A percentile compares a stretch with the other conserved stretches of the same genome.
phyloP scores from a whole-genome alignment of 139 green algal genomes.

The Mesotaenium endlicherianum region DNA sequence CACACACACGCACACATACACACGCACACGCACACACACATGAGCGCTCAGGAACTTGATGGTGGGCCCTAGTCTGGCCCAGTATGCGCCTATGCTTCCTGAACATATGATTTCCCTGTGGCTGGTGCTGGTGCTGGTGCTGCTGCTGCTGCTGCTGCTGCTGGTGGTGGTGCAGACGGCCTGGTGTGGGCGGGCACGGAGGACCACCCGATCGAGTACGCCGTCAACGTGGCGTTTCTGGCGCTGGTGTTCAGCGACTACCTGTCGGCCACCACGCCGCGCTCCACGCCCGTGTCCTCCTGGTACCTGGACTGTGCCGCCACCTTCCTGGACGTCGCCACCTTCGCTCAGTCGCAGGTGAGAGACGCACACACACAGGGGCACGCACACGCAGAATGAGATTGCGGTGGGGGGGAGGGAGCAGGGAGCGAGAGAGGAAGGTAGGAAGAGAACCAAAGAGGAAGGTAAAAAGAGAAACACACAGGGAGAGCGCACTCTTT shows the following conservation, averaged over 20 bases:
- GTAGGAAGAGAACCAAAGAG: too few relatives aligned
- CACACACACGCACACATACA: too few relatives aligned
- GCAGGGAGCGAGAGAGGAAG: too few relatives aligned
- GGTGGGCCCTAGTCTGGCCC: too few relatives aligned
- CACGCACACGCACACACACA: too few relatives aligned
- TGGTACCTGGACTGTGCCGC: neutral
- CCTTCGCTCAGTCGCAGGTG: neutral
- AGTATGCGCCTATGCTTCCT: too few relatives aligned
- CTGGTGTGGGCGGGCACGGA: neutral
- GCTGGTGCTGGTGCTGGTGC: too few relatives aligned
- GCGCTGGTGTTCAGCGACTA: constrained; percentile 29
- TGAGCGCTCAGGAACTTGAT: too few relatives aligned
- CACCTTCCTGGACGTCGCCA: neutral
- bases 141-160: too few relatives aligned
- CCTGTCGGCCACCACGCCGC: neutral
- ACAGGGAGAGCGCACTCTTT: neutral
- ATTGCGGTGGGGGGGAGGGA: neutral
- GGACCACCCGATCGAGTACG: constrained; percentile 18
- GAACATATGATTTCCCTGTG: too few relatives aligned
- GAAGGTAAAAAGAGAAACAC: too few relatives aligned
- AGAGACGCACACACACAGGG: neutral
- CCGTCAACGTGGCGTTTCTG: constrained; percentile 23
- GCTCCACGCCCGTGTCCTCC: neutral
- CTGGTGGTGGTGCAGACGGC: too few relatives aligned
- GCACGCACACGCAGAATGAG: neutral